These are phyloP conservation scores for Lavandula angustifolia DNA, from an alignment of 257 asterid species.

Conservation along the genomic window DNA sequence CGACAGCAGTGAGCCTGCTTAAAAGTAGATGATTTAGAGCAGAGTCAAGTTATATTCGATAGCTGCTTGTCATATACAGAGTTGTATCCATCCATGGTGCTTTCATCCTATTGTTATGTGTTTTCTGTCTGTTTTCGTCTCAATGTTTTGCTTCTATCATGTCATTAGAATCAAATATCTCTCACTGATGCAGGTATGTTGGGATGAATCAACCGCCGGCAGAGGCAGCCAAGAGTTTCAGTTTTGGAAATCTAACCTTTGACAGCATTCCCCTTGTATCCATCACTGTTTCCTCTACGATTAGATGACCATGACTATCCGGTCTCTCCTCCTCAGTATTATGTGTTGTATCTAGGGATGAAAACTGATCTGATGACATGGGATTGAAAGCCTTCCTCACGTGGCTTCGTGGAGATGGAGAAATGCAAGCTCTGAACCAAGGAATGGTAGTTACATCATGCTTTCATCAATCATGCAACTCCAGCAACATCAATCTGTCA, in stretches of 20 bases:
- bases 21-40: too few species aligned
- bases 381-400: slow-evolving; percentile 57
- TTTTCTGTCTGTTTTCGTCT: neutral
- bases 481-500: slow-evolving; percentile 48
- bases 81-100: too few species aligned
- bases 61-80: too few species aligned
- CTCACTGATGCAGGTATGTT: slow-evolving; percentile 58
- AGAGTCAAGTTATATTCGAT: too few species aligned
- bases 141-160: neutral
- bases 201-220: slow-evolving; percentile 91
- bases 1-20: too few species aligned
- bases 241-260: slow-evolving; percentile 87
- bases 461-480: slow-evolving; percentile 50
- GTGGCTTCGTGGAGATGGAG: slow-evolving; percentile 62
- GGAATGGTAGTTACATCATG: slow-evolving; percentile 59
- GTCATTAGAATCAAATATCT: neutral
- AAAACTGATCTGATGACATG: slow-evolving; percentile 56
- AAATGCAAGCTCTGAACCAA: slow-evolving; percentile 57
- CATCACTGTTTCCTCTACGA: slow-evolving; percentile 62
- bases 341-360: slow-evolving; percentile 46
- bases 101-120: neutral
- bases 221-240: slow-evolving; percentile 76
- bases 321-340: slow-evolving; percentile 47
- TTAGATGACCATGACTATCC: slow-evolving; percentile 80
- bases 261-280: slow-evolving; percentile 77